These are phyloP conservation scores for Suillus ampliporus DNA, from an alignment of 768 basidiomycete genomes.

Conservation along the genomic window DNA sequence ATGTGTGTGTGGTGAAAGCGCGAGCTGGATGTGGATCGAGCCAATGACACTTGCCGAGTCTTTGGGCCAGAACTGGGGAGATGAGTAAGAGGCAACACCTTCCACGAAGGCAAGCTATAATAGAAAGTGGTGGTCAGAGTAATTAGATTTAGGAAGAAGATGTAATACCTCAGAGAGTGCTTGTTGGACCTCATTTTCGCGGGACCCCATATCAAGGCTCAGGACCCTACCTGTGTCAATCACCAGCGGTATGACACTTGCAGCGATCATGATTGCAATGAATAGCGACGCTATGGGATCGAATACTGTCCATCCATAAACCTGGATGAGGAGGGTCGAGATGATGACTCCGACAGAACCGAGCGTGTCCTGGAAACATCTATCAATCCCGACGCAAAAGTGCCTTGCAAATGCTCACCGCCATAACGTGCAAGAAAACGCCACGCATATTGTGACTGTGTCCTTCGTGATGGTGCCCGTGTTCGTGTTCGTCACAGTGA, in stretches of 20 bases:
- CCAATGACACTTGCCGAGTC: conserved; percentile 86
- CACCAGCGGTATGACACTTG: conserved; percentile 94
- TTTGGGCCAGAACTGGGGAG: conserved; percentile 95
- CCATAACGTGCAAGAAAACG: conserved; percentile 97
- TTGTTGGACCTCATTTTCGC: conserved; percentile 55
- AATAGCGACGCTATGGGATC: conserved; percentile 98
- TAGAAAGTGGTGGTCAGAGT: conserved; percentile 7
- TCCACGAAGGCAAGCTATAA: conserved; percentile 73
- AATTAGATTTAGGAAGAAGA: neutral
- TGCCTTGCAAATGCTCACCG: conserved; percentile 55
- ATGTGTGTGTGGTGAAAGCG: conserved; percentile 64
- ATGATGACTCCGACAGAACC: conserved; percentile 98
- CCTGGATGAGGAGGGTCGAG: conserved; percentile 93
- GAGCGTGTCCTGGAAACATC: conserved; percentile 73
- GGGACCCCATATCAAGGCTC: conserved; percentile 81
- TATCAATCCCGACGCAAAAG: conserved; percentile 15
- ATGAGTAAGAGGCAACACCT: conserved; percentile 80
- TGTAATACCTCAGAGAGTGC: conserved; percentile 67
- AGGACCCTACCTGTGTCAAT: conserved; percentile 91
- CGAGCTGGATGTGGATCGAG: conserved; percentile 90
- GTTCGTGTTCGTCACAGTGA: conserved; percentile 59
- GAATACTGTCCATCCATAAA: conserved; percentile 98
- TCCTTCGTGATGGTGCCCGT: conserved; percentile 68
- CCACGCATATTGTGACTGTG: conserved; percentile 99
- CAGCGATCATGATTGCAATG: conserved; percentile 93